Conservation (phyloP, 257 asterid species). For the Handroanthus guayacan region DNA sequence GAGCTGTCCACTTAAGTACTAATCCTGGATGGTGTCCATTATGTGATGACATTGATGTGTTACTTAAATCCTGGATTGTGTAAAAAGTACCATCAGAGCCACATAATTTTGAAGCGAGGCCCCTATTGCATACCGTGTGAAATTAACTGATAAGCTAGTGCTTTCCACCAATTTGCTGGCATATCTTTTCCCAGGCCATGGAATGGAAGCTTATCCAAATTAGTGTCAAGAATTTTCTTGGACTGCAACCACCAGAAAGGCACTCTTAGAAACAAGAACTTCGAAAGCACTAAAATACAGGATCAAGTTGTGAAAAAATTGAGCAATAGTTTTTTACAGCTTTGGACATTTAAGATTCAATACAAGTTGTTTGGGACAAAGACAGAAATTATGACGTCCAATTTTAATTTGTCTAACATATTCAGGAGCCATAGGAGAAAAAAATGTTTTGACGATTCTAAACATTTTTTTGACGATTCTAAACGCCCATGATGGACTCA, state of each 20-base stretch:
- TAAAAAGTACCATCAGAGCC: neutral
- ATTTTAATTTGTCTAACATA: conserved; percentile 1
- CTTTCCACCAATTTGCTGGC: conserved; percentile 96
- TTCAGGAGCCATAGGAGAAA: conserved; percentile 2
- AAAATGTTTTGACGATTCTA: conserved; percentile 8
- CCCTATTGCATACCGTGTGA: conserved; percentile 59
- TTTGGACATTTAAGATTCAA: neutral
- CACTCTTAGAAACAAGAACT: conserved; percentile 26
- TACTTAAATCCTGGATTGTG: conserved; percentile 16
- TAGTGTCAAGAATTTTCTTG: conserved; percentile 77
- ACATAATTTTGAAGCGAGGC: conserved; percentile 20
- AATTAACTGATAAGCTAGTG: conserved; percentile 78
- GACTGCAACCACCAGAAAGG: conserved; percentile 57
- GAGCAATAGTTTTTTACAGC: conserved; percentile 14
- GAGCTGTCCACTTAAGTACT: neutral
- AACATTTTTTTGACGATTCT: conserved; percentile 17
- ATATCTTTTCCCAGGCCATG: conserved; percentile 92
- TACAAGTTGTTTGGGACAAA: conserved; percentile 22
- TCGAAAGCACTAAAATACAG: conserved; percentile 27
- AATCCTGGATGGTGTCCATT: neutral
- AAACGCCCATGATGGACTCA: conserved; percentile 15
- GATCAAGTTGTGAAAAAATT: conserved; percentile 1
- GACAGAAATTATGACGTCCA: conserved; percentile 15
- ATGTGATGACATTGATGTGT: too few species aligned
- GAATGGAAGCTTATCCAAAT: conserved; percentile 84